Evolutionary conservation across 441 rosid species (phyloP).

Genomic region (Pelargonium citronellum): DNA sequence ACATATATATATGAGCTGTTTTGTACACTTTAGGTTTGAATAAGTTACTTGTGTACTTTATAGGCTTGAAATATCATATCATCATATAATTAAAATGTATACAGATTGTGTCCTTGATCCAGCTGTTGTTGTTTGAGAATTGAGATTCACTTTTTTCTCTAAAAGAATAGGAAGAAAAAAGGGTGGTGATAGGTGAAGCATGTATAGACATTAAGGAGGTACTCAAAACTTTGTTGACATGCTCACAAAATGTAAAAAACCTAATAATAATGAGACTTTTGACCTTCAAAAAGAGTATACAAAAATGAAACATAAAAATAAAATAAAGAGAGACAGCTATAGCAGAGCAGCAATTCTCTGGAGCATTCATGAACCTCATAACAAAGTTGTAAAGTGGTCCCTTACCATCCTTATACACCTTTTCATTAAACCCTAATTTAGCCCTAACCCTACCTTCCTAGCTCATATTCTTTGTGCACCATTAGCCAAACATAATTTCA

Average conservation of each 20-base stretch:
- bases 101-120: no score
- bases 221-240: background rate
- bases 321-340: conserved; percentile 14
- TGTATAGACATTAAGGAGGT: background rate
- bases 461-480: background rate
- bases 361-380: conserved; percentile 21
- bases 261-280: conserved; percentile 3
- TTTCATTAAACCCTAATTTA: background rate
- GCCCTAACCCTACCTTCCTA: background rate
- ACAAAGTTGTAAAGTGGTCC: conserved; percentile 21
- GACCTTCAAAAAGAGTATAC: background rate
- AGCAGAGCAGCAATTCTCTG: background rate
- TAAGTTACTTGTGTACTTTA: no score
- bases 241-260: background rate
- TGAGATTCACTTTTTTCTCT: no score
- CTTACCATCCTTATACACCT: background rate
- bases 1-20: no score
- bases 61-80: no score
- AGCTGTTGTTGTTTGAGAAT: no score
- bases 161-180: no score
- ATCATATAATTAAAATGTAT: no score
- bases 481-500: background rate
- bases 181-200: background rate
- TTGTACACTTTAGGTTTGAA: no score
- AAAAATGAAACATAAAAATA: background rate